Conservation (phyloP, 1,284 basidiomycete genomes). For the Boletus hoseneyae region DNA sequence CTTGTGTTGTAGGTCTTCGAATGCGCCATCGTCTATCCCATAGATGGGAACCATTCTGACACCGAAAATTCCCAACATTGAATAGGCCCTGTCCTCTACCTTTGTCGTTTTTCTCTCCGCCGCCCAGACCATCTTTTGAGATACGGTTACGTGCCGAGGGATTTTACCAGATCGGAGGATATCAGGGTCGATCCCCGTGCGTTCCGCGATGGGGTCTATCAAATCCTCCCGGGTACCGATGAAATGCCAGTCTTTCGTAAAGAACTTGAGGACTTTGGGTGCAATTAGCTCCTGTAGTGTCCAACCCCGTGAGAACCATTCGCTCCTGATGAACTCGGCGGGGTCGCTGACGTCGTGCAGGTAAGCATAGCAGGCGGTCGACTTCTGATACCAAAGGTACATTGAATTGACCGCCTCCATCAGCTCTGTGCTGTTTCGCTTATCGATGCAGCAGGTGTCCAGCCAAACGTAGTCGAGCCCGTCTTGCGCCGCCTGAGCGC, state of each 20-base stretch:
- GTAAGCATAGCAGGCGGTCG: conserved; percentile 28
- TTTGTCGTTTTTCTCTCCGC: conserved; percentile 15
- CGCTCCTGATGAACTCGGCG: conserved; percentile 19
- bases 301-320: conserved; percentile 32
- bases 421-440: conserved; percentile 22
- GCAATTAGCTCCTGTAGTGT: conserved; percentile 31
- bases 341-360: conserved; percentile 23
- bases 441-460: conserved; percentile 32
- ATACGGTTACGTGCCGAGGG: conserved; percentile 15
- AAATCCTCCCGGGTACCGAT: conserved; percentile 23
- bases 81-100: conserved; percentile 29
- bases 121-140: conserved; percentile 30
- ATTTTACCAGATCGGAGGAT: conserved; percentile 16
- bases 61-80: conserved; percentile 25
- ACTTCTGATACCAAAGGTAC: conserved; percentile 28
- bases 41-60: conserved; percentile 22
- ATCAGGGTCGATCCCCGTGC: conserved; percentile 19
- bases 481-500: conserved; percentile 16
- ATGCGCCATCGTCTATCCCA: conserved; percentile 22
- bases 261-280: conserved; percentile 26
- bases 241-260: conserved; percentile 20
- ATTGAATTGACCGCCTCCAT: conserved; percentile 29
- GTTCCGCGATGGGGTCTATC: conserved; percentile 9
- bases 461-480: conserved; percentile 24
- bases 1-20: conserved; percentile 21